Percentiles rank a stretch among this genome's conserved stretches.
Conservation (phyloP, 176 grass and related monocot genomes). For the Juncus inflexus region DNA sequence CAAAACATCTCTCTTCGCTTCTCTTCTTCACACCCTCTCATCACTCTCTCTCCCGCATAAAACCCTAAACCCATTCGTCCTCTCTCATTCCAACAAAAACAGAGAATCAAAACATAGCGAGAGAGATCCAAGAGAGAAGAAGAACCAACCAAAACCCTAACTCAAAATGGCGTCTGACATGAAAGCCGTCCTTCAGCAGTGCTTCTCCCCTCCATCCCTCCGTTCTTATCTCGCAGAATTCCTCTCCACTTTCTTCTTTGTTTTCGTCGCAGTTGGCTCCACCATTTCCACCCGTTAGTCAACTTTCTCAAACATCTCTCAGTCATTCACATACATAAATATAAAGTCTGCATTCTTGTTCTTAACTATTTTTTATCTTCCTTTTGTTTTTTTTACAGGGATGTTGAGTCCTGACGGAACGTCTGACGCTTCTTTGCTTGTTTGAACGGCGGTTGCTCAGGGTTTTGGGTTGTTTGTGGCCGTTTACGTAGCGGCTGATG, state of each 20-base stretch:
- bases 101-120: too few relatives aligned
- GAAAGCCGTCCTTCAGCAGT: constrained; percentile 27
- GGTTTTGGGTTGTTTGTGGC: constrained; percentile 37
- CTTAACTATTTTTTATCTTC: neutral
- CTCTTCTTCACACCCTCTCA: too few relatives aligned
- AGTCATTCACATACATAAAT: neutral
- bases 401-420: constrained; percentile 33
- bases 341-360: neutral
- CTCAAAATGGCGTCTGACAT: constrained; percentile 47
- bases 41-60: too few relatives aligned
- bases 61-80: too few relatives aligned
- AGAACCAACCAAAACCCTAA: too few relatives aligned
- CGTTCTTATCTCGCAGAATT: constrained; percentile 43
- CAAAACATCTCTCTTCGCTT: too few relatives aligned
- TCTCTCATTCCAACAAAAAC: too few relatives aligned
- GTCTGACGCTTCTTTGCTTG: constrained; percentile 37
- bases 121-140: too few relatives aligned
- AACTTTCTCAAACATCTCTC: neutral
- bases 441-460: constrained; percentile 36
- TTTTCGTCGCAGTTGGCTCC: constrained; percentile 43
- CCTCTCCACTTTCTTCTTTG: constrained; percentile 39
- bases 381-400: constrained; percentile 5
- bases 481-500: constrained; percentile 36
- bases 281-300: constrained; percentile 35
- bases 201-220: constrained; percentile 35